Evolutionary conservation across 2,329 filamentous ascomycete species (phyloP).

Genomic region (Botrytis fragariae): DNA sequence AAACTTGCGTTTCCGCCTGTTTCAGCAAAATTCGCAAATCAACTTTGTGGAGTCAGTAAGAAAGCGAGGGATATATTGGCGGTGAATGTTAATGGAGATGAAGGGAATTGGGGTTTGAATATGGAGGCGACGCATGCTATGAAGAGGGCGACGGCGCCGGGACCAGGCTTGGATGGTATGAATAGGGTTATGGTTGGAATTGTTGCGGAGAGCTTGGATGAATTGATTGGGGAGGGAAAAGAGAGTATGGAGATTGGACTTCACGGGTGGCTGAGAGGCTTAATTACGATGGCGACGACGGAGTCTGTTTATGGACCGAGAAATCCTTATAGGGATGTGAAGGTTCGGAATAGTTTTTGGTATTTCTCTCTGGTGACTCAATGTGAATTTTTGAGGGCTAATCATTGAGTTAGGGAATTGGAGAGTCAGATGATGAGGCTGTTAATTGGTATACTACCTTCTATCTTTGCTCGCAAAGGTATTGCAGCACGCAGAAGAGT

Average conservation of each 20-base stretch:
- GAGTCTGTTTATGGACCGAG: slow-evolving; percentile 17
- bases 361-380: neutral
- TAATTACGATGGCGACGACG: slow-evolving; percentile 5
- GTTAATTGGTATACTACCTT: slow-evolving; percentile 1
- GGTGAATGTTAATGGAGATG: slow-evolving; percentile 40
- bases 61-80: slow-evolving; percentile 37
- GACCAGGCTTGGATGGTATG: slow-evolving; percentile 10
- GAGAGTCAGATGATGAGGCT: slow-evolving; percentile 36
- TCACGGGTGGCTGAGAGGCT: neutral
- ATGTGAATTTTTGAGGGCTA: slow-evolving; percentile 27
- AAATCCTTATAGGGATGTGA: slow-evolving; percentile 12
- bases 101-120: slow-evolving; percentile 24
- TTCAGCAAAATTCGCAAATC: slow-evolving; percentile 28
- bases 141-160: neutral
- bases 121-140: neutral
- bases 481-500: neutral
- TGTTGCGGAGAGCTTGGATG: slow-evolving; percentile 5
- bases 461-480: slow-evolving; percentile 22
- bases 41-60: slow-evolving; percentile 28
- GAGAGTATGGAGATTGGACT: neutral
- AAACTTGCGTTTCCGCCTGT: slow-evolving; percentile 42
- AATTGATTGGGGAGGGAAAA: neutral
- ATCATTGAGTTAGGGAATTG: slow-evolving; percentile 33
- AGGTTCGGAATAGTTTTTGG: slow-evolving; percentile 15
- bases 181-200: slow-evolving; percentile 8